Base-by-base conservation (phyloP, 495 filamentous ascomycete genomes). In the Lophium mytilinum region DNA sequence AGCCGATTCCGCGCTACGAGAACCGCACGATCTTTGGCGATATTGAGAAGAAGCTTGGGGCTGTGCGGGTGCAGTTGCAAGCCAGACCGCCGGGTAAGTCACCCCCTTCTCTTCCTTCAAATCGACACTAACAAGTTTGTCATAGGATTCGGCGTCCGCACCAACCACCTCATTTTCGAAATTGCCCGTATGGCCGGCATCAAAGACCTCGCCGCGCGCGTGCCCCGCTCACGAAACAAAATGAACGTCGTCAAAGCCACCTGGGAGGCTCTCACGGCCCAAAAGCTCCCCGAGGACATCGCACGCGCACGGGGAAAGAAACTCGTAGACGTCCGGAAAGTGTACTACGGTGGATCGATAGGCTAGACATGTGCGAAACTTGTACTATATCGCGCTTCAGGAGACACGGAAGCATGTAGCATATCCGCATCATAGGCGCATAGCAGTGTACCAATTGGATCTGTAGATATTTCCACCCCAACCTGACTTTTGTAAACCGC, bases 241-340 rank as follows among this genome's bases (percentile, higher is more conserved):
- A 94, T 97, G 89, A 99, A 99, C 73, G 86, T 89, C 12, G 84
- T 95, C 64, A 96, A 96, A 75, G 92, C 93, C 12, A 81, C 87
- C 33, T 86, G 87, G 67, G 64, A 90, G 67, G 93, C 92, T 0
- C 76, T 99, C 45, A 76, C 79, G 73, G 85, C 72, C 73, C 93
- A 99, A 76, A 80, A 77, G 56, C 73, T 92, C 62, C 94, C 94
- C 9, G 89, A 97, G 68, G 84, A 90, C 64, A 79, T 98, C 68
- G 93, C 93, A 43, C 75, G 84, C 34, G 92, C 85, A 40, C 73
- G 89, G 50, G 92, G 93, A 43, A 90, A 83, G 79, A 98, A 98
- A 79, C 71, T 98, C 62, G 90, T 97, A 15, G 93, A 98, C 77
- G 86, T 91, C 46, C 78, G 93, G 66, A 96, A 90, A 77, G 93